phyloP scores from a whole-genome alignment of 305 asterid species.

The Euphrasia arctica region DNA sequence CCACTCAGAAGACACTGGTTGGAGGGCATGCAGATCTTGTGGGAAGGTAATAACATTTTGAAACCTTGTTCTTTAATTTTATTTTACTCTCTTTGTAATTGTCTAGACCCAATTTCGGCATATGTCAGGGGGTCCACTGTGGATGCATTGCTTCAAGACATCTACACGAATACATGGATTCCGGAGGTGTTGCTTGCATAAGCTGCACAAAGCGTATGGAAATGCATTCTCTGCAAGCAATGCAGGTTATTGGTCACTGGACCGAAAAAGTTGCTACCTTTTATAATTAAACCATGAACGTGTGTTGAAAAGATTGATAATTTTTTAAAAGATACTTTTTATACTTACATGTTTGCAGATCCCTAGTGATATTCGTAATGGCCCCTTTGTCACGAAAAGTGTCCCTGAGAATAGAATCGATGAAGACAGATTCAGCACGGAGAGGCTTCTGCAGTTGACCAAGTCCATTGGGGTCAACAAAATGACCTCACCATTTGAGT shows the following conservation, averaged over 20 bases:
- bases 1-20: constrained; percentile 80
- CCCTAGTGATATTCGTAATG: constrained; percentile 43
- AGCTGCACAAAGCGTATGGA: constrained; percentile 64
- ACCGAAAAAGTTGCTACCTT: neutral
- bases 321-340: constrained; percentile 3
- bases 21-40: constrained; percentile 89
- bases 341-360: constrained; percentile 42
- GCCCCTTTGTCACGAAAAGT: constrained; percentile 31
- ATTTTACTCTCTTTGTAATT: constrained; percentile 1
- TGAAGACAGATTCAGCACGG: constrained; percentile 45
- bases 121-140: constrained; percentile 71
- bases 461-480: constrained; percentile 40
- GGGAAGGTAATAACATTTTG: constrained; percentile 51
- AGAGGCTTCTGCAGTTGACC: constrained; percentile 47
- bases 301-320: neutral
- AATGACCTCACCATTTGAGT: constrained; percentile 35
- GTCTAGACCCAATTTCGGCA: constrained; percentile 19
- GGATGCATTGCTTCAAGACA: constrained; percentile 85
- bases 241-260: constrained; percentile 45
- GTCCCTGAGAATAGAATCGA: constrained; percentile 35
- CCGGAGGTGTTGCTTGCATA: constrained; percentile 76
- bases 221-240: constrained; percentile 38
- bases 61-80: neutral
- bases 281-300: neutral
- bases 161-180: constrained; percentile 76